Evolutionary conservation across 768 basidiomycete genomes (phyloP).

Genomic region (Boletus coccyginus): DNA sequence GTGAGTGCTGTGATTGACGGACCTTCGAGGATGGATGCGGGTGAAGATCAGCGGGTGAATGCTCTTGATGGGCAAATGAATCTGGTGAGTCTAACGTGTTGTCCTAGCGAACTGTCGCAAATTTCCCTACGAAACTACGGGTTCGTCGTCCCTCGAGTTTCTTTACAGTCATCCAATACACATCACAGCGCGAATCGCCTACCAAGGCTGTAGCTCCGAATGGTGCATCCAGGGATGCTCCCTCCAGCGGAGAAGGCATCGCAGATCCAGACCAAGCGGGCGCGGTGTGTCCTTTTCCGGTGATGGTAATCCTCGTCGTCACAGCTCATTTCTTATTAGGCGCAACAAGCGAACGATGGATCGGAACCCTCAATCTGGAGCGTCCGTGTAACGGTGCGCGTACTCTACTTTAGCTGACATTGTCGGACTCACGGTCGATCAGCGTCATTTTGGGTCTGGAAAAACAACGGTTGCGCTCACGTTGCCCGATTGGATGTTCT

Average conservation of each 20-base stretch:
- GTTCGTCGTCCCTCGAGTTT: background rate
- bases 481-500: too few species aligned
- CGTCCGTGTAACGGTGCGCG: too few species aligned
- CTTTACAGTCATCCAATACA: background rate
- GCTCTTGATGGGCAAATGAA: too few species aligned
- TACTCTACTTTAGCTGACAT: background rate
- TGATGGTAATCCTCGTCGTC: background rate
- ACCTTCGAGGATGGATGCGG: background rate
- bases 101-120: background rate
- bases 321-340: background rate
- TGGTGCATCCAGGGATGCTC: too few species aligned
- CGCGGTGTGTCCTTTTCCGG: background rate
- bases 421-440: background rate
- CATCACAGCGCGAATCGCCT: background rate
- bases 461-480: background rate
- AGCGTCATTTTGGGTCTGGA: background rate
- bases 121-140: background rate
- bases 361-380: background rate
- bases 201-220: background rate
- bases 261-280: background rate
- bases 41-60: background rate
- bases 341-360: background rate
- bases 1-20: background rate
- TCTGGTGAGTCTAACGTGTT: background rate
- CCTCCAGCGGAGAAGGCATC: too few species aligned